Percentiles rank a stretch among this genome's conserved stretches.
These are phyloP conservation scores for Trichoderma sp. DNA, from an alignment of 2,329 filamentous ascomycete genomes.

Conservation along the genomic window DNA sequence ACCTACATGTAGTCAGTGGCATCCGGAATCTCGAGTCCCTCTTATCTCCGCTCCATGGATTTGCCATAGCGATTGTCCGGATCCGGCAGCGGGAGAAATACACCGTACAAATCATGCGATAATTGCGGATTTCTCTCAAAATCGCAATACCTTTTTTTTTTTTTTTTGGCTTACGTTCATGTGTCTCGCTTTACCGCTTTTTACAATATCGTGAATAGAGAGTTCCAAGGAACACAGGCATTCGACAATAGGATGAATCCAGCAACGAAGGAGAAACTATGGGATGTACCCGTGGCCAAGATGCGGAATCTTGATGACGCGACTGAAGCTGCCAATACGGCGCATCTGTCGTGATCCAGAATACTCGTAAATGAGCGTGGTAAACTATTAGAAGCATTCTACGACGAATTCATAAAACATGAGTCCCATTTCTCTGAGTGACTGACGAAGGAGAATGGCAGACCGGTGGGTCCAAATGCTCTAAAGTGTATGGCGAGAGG, in stretches of 20 bases:
- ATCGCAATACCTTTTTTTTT: no score
- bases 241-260: no score
- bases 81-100: background rate
- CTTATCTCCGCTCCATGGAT: background rate
- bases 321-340: no score
- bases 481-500: background rate
- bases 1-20: accelerated
- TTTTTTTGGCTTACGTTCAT: no score
- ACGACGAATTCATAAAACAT: background rate
- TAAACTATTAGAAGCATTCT: background rate
- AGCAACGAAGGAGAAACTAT: no score
- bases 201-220: no score
- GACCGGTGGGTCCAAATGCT: background rate
- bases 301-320: no score
- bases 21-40: background rate
- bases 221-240: no score
- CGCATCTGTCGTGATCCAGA: background rate
- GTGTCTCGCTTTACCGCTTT: no score
- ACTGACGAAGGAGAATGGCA: background rate
- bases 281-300: no score
- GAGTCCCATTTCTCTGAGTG: background rate
- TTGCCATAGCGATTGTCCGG: background rate
- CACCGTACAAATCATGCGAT: background rate
- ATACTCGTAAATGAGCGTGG: background rate
- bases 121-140: background rate